A percentile compares a stretch with the other conserved stretches of the same genome.
Conservation (phyloP, 495 filamentous ascomycete species). For the Penicillium robsamsonii region DNA sequence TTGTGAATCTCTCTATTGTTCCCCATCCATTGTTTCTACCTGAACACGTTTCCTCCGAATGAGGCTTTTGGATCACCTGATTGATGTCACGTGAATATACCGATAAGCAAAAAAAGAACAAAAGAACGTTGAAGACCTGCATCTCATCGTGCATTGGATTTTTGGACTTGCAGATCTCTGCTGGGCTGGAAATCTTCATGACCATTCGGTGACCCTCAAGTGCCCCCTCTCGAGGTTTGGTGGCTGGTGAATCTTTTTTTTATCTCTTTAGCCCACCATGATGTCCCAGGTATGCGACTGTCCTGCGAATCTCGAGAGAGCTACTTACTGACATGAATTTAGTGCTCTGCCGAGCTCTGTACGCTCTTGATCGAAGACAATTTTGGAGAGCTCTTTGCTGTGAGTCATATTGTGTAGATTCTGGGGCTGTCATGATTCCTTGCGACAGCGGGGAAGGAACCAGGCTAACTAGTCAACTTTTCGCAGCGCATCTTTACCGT, state of each 20-base stretch:
- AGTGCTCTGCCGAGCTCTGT: slow-evolving; percentile 77
- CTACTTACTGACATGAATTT: slow-evolving; percentile 30
- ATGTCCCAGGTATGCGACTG: slow-evolving; percentile 50
- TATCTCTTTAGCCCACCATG: slow-evolving; percentile 54
- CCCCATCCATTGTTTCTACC: neutral
- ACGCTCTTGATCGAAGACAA: slow-evolving; percentile 82
- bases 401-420: slow-evolving; percentile 48
- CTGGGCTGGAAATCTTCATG: slow-evolving; percentile 28
- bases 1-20: neutral
- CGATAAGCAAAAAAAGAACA: slow-evolving; percentile 41
- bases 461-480: slow-evolving; percentile 9
- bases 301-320: slow-evolving; percentile 8
- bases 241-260: slow-evolving; percentile 59
- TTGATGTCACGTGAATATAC: slow-evolving; percentile 29
- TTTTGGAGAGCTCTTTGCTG: slow-evolving; percentile 85
- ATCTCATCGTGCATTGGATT: slow-evolving; percentile 3
- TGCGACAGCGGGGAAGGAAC: slow-evolving; percentile 1
- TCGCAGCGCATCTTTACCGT: slow-evolving; percentile 72
- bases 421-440: slow-evolving; percentile 3
- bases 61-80: slow-evolving; percentile 31
- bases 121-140: slow-evolving; percentile 9
- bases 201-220: slow-evolving; percentile 61
- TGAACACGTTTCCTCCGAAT: neutral
- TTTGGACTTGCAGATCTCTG: slow-evolving; percentile 7
- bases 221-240: slow-evolving; percentile 63